These are phyloP conservation scores for Nakazawaea peltata DNA, from an alignment of 805 yeast genomes.

Conservation along the genomic window DNA sequence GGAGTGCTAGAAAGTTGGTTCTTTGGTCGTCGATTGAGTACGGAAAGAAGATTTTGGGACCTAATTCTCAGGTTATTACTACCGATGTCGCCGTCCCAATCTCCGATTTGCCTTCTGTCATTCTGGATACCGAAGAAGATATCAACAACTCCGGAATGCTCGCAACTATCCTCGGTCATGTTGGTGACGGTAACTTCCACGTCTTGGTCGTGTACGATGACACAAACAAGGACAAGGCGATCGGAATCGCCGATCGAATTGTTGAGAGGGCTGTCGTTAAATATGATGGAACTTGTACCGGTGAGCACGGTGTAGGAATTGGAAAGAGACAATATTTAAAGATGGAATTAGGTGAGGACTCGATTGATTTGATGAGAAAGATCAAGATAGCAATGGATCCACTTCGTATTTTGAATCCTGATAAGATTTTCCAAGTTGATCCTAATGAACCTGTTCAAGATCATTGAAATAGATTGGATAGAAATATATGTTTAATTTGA, in stretches of 20 bases:
- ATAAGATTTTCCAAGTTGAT: constrained; percentile 57
- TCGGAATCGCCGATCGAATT: constrained; percentile 20
- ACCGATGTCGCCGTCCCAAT: constrained; percentile 71
- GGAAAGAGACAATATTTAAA: constrained; percentile 51
- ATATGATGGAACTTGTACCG: constrained; percentile 68
- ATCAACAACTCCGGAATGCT: constrained; percentile 35
- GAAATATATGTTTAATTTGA: too few relatives aligned
- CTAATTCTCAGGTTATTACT: constrained; percentile 46
- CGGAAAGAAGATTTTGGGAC: constrained; percentile 39
- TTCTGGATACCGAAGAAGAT: constrained; percentile 46
- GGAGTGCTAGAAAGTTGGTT: constrained; percentile 62
- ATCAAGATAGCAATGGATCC: constrained; percentile 62
- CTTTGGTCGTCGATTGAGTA: constrained; percentile 51
- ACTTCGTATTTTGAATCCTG: constrained; percentile 56
- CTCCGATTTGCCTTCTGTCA: constrained; percentile 45
- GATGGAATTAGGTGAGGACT: constrained; percentile 51
- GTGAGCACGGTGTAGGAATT: constrained; percentile 71
- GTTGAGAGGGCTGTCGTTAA: constrained; percentile 22
- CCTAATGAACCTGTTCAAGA: constrained; percentile 25
- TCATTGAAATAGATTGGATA: too few relatives aligned
- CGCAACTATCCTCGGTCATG: constrained; percentile 55
- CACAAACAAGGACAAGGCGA: constrained; percentile 28
- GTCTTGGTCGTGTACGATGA: constrained; percentile 42
- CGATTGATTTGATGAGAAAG: constrained; percentile 57
- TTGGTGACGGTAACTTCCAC: constrained; percentile 71